phyloP scores from a whole-genome alignment of 805 yeast genomes.

The Saccharomycopsis fermentans region DNA sequence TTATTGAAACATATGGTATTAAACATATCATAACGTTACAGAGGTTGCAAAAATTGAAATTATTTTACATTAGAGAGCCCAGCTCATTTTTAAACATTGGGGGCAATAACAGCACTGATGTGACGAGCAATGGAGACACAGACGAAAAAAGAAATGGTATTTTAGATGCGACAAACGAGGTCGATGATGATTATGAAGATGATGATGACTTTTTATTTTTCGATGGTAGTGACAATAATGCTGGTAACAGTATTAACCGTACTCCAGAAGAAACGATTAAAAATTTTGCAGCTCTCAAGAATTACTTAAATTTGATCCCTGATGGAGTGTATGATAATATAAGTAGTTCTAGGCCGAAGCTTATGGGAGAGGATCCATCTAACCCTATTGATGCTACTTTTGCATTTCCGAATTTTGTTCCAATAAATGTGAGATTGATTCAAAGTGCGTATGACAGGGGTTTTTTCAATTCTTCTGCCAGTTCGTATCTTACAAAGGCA shows the following conservation, averaged over 20 bases:
- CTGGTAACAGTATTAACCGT: neutral
- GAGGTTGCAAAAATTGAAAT: slow-evolving; percentile 37
- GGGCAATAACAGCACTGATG: neutral
- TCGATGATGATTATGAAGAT: neutral
- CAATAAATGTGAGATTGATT: slow-evolving; percentile 58
- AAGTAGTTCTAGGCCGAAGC: slow-evolving; percentile 13
- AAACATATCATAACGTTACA: slow-evolving; percentile 38
- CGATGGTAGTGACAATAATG: slow-evolving; percentile 8
- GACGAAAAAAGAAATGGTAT: neutral
- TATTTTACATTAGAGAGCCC: slow-evolving; percentile 32
- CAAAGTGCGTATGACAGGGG: slow-evolving; percentile 58
- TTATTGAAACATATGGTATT: slow-evolving; percentile 59
- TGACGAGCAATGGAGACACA: slow-evolving; percentile 2
- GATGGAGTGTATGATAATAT: slow-evolving; percentile 11
- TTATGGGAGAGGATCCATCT: slow-evolving; percentile 26
- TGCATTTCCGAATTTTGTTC: slow-evolving; percentile 76
- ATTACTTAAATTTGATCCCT: slow-evolving; percentile 43
- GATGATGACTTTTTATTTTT: slow-evolving; percentile 3
- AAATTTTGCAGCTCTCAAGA: slow-evolving; percentile 26
- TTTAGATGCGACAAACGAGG: neutral
- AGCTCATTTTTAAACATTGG: slow-evolving; percentile 4
- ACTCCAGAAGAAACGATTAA: slow-evolving; percentile 22
- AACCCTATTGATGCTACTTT: slow-evolving; percentile 44
- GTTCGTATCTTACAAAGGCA: slow-evolving; percentile 14
- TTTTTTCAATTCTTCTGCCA: slow-evolving; percentile 29